phyloP scores from a whole-genome alignment of 1,284 basidiomycete genomes.

The Apiotrichum sp. region DNA sequence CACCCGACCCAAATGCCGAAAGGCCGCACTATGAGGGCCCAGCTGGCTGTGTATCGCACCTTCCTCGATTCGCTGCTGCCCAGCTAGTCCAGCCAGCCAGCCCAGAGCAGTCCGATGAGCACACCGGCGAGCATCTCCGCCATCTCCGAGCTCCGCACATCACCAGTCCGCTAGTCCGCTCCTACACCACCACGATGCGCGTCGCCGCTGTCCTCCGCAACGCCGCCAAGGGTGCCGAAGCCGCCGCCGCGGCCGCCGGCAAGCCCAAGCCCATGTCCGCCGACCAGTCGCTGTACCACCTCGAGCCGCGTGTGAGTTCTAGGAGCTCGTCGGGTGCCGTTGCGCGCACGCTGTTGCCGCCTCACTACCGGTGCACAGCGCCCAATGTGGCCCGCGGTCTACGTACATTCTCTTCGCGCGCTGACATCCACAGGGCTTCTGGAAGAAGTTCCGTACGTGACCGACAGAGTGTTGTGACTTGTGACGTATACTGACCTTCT shows the following conservation, averaged over 20 bases:
- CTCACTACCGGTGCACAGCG: too few relatives aligned
- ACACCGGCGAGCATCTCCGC: background rate
- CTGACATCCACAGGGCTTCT: constrained; percentile 56
- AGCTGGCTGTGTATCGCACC: background rate
- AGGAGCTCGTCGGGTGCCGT: background rate
- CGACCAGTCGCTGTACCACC: constrained; percentile 79
- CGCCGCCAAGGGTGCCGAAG: constrained; percentile 23
- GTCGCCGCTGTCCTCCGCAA: constrained; percentile 31
- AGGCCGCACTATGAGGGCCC: too few relatives aligned
- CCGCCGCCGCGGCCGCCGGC: constrained; percentile 48
- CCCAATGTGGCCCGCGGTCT: background rate
- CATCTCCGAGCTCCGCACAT: constrained; percentile 25
- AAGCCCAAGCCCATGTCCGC: constrained; percentile 51
- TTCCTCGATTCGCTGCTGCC: background rate
- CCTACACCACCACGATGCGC: constrained; percentile 12
- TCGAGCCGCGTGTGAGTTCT: constrained; percentile 60
- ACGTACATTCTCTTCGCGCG: background rate
- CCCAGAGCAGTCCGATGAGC: constrained; percentile 19
- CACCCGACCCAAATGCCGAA: too few relatives aligned
- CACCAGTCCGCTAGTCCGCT: constrained; percentile 6
- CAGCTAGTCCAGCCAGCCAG: too few relatives aligned
- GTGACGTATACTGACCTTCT: background rate
- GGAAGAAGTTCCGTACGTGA: constrained; percentile 83
- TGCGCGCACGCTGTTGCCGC: too few relatives aligned
- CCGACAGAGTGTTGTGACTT: background rate